Conservation (phyloP, 1,284 basidiomycete species). For the Filobasidium uniguttulatum region DNA sequence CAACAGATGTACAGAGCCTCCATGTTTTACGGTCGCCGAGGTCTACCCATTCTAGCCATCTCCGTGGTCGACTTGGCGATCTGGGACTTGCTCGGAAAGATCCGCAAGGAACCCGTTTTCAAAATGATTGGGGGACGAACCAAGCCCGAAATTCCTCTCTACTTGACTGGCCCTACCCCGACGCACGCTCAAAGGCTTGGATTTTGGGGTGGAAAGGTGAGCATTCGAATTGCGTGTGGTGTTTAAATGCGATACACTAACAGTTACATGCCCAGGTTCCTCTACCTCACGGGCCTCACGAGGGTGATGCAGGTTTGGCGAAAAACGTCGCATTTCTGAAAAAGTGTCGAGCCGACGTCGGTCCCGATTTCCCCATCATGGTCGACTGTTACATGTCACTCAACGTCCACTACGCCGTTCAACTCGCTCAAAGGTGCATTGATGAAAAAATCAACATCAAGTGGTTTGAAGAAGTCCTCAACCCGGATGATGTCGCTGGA, state of each 20-base stretch:
- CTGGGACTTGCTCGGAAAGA: slow-evolving; percentile 45
- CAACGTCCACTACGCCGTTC: slow-evolving; percentile 40
- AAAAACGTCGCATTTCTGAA: slow-evolving; percentile 43
- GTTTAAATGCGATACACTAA: not conserved
- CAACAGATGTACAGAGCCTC: slow-evolving; percentile 34
- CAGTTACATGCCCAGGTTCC: slow-evolving; percentile 24
- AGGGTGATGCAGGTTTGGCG: slow-evolving; percentile 39
- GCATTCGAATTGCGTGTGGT: slow-evolving; percentile 4
- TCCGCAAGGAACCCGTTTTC: slow-evolving; percentile 45
- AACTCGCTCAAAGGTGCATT: slow-evolving; percentile 39
- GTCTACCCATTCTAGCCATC: slow-evolving; percentile 41
- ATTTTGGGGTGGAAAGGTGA: slow-evolving; percentile 42
- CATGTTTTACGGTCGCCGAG: slow-evolving; percentile 46
- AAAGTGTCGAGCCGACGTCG: slow-evolving; percentile 38
- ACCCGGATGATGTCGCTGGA: slow-evolving; percentile 42
- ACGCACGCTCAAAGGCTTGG: slow-evolving; percentile 41
- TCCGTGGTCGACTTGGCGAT: slow-evolving; percentile 44
- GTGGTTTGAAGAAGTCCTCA: slow-evolving; percentile 46
- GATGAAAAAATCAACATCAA: slow-evolving; percentile 40
- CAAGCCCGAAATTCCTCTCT: slow-evolving; percentile 42
- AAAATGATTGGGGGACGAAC: slow-evolving; percentile 45
- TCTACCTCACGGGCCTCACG: slow-evolving; percentile 41
- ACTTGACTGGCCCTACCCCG: slow-evolving; percentile 43
- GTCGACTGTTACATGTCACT: slow-evolving; percentile 44
- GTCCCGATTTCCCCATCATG: slow-evolving; percentile 41